Percentiles rank a stretch among this genome's conserved stretches.
Evolutionary conservation across 1,139 yeast genomes (phyloP).

Genomic region (Nakaseomyces sp.): DNA sequence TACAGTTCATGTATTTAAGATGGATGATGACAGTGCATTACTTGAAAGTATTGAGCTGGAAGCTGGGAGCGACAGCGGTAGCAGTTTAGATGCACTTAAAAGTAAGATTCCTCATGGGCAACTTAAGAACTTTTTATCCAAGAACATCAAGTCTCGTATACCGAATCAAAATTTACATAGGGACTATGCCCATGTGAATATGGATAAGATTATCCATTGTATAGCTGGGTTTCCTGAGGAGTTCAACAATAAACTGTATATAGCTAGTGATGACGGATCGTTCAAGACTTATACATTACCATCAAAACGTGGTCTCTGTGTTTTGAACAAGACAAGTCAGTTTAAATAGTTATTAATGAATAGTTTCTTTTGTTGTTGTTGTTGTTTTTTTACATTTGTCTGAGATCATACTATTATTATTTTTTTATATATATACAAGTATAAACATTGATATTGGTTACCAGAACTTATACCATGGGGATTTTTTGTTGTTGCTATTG

Average conservation of each 20-base stretch:
- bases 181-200: constrained; percentile 27
- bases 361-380: too few relatives aligned
- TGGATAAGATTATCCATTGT: constrained; percentile 16
- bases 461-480: constrained; percentile 20
- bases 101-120: constrained; percentile 15
- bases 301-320: constrained; percentile 24
- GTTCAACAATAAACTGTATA: constrained; percentile 23
- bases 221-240: constrained; percentile 29
- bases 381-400: background rate
- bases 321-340: constrained; percentile 23
- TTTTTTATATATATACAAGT: too few relatives aligned
- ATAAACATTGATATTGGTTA: constrained; percentile 3
- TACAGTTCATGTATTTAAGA: constrained; percentile 56
- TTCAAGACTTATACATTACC: constrained; percentile 26
- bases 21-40: constrained; percentile 25
- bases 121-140: constrained; percentile 21
- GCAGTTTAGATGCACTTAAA: background rate
- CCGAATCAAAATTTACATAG: constrained; percentile 27
- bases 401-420: too few relatives aligned
- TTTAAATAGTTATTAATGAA: constrained; percentile 10
- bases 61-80: constrained; percentile 6
- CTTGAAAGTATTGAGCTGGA: constrained; percentile 6
- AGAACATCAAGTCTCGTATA: constrained; percentile 22
- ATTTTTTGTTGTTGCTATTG: background rate
- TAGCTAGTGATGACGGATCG: constrained; percentile 26